Percentiles rank a stretch among this genome's conserved stretches.
phyloP scores from a whole-genome alignment of 2,329 filamentous ascomycete species.

The Aspergillus sp. region DNA sequence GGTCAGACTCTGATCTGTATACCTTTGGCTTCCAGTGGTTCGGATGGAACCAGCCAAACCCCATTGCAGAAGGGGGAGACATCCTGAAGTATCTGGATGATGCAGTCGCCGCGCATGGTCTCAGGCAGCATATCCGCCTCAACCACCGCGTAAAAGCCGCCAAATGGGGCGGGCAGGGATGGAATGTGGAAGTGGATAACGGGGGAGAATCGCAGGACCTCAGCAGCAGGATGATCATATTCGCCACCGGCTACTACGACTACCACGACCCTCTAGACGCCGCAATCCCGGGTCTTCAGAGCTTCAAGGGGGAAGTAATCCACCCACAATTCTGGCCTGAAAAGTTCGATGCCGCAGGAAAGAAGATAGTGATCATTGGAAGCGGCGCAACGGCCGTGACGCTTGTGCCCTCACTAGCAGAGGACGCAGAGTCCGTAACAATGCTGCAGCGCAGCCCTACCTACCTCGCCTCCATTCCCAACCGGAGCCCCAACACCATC shows the following conservation, averaged over 20 bases:
- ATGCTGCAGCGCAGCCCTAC: conserved; percentile 75
- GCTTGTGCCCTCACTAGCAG: conserved; percentile 64
- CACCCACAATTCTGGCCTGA: conserved; percentile 74
- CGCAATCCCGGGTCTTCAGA: conserved; percentile 62
- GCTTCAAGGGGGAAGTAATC: conserved; percentile 60
- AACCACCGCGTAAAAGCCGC: too few relatives aligned
- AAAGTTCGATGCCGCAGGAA: conserved; percentile 60
- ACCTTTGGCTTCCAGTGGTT: conserved; percentile 68
- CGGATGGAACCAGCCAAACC: conserved; percentile 58
- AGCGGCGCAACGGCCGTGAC: conserved; percentile 76
- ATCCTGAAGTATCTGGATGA: conserved; percentile 55
- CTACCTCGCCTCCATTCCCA: conserved; percentile 57
- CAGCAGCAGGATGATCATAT: conserved; percentile 49
- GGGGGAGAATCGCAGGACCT: conserved; percentile 20
- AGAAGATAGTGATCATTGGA: conserved; percentile 68
- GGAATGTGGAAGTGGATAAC: too few relatives aligned
- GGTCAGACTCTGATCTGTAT: conserved; percentile 61
- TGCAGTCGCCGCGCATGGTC: conserved; percentile 38
- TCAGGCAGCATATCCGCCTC: too few relatives aligned
- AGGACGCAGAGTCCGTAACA: conserved; percentile 64
- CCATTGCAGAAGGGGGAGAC: conserved; percentile 50
- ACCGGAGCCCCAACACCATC: conserved; percentile 9
- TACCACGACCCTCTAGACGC: conserved; percentile 61
- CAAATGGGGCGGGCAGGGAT: too few relatives aligned
- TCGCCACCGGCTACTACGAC: conserved; percentile 68